phyloP scores from a whole-genome alignment of 2,329 filamentous ascomycete species.

The Xylariaceae sp. region DNA sequence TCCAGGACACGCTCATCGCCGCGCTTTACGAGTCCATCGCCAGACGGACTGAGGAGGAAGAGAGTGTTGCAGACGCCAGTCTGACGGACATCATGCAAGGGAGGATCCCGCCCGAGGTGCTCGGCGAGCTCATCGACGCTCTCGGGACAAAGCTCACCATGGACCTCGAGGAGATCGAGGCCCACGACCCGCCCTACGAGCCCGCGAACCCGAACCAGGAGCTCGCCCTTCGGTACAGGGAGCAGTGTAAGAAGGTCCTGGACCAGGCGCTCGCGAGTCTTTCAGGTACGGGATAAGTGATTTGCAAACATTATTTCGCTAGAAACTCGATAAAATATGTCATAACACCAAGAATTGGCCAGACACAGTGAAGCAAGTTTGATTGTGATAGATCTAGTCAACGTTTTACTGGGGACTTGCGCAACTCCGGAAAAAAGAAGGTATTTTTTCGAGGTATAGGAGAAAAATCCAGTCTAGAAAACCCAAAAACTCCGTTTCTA shows the following conservation, averaged over 20 bases:
- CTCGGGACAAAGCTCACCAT: conserved; percentile 35
- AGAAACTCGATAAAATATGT: too few relatives aligned
- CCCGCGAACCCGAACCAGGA: conserved; percentile 39
- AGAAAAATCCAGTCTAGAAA: too few relatives aligned
- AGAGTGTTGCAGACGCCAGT: conserved; percentile 21
- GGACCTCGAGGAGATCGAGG: conserved; percentile 43
- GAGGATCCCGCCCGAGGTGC: conserved; percentile 38
- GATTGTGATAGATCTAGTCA: too few relatives aligned
- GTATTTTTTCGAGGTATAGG: too few relatives aligned
- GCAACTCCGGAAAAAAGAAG: too few relatives aligned
- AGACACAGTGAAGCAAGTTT: conserved; percentile 1
- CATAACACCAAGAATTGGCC: not conserved
- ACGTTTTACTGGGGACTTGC: too few relatives aligned
- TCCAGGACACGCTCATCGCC: conserved; percentile 49
- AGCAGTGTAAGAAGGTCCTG: conserved; percentile 44
- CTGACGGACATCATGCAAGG: conserved; percentile 39
- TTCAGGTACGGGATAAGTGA: conserved; percentile 12
- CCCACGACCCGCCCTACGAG: conserved; percentile 35
- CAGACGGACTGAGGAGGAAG: conserved; percentile 11
- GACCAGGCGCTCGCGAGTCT: conserved; percentile 35
- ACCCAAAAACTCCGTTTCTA: too few relatives aligned
- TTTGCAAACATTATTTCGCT: too few relatives aligned
- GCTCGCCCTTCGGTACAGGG: conserved; percentile 45
- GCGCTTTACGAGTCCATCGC: conserved; percentile 39
- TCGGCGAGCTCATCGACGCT: conserved; percentile 29